Conservation (phyloP, 2,329 filamentous ascomycete species). For the Knoxdaviesia proteae region DNA sequence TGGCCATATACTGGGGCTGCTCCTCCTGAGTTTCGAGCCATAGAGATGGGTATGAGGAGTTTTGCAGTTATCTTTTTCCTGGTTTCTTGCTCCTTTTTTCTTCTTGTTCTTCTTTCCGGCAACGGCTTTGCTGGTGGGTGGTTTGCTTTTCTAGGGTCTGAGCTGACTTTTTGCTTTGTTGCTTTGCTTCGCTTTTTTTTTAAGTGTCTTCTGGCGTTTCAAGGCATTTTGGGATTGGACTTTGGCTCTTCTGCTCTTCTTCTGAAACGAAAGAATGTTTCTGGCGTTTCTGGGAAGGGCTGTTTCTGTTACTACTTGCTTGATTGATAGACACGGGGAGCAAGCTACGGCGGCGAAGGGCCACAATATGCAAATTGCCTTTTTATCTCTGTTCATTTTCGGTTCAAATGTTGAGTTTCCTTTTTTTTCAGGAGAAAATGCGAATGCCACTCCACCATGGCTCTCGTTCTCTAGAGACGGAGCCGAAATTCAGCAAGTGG, state of each 20-base stretch:
- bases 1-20: too few species aligned
- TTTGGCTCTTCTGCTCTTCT: background rate
- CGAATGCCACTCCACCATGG: too few species aligned
- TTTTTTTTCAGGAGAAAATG: background rate
- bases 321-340: background rate
- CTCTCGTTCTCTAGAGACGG: too few species aligned
- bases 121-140: too few species aligned
- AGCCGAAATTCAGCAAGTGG: too few species aligned
- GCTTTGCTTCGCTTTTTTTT: background rate
- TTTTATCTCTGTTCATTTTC: background rate
- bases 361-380: background rate
- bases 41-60: background rate
- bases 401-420: background rate
- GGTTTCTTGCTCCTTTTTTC: conserved; percentile 1
- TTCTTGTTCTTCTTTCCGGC: background rate
- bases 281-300: too few species aligned
- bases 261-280: background rate
- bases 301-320: too few species aligned
- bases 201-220: background rate
- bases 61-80: background rate
- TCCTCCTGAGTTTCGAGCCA: background rate
- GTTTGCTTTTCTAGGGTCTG: background rate
- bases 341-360: background rate
- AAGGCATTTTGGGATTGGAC: background rate
- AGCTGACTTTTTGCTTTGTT: background rate